Base-by-base conservation (phyloP, 331 rosid species). In the Prunus yedoensis region DNA sequence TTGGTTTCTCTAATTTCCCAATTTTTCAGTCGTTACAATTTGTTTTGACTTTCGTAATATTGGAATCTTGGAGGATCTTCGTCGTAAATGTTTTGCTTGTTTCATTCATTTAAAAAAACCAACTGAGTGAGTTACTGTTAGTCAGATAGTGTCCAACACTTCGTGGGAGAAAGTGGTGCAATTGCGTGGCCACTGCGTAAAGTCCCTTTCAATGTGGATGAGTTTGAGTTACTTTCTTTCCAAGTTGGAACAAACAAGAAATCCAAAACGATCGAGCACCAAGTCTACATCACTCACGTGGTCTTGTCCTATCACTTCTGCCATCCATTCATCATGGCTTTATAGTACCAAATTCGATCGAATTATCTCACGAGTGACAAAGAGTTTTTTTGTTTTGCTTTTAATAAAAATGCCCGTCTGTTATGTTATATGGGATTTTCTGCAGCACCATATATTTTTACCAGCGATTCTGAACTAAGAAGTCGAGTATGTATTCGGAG, bases 191-290 rank as follows among this genome's bases (percentile, higher is more conserved):
- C 67, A 61, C 67, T 61, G 46, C 45, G 28, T 6, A 30, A 61
- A 61, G 23, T 61, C 11, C 18, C 46, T 30, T 61, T 61, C 46
- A 32, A 61, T 13, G 4, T 15, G 67, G 67, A 28, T 28, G 67
- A 61, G 45, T 61, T 61, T 30, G 67, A 5, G 46, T 61, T 28
- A 61, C 66, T 61, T 30, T 61, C 45, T 28, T 9, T 17, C 45
- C 10, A 13, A 13, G 18, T 32, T 23, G 64, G 28, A 61, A 15
- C n/a, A 16, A 30, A 28, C 58, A 52, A 52, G 32, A 61, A 61
- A 16, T 61, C 67, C 67, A 30, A 61, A 61, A 61, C 67, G 67
- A 61, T 61, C 67, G 15, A 32, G 46, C 41, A 28, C 18, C 66
- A 60, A 30, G 21, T 30, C 67, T n/a, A 14, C 67, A 30, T 61